These are phyloP conservation scores for Spizellomyces punctatus DNA, from an alignment of 192 early-diverging fungal genomes.

Conservation along the genomic window DNA sequence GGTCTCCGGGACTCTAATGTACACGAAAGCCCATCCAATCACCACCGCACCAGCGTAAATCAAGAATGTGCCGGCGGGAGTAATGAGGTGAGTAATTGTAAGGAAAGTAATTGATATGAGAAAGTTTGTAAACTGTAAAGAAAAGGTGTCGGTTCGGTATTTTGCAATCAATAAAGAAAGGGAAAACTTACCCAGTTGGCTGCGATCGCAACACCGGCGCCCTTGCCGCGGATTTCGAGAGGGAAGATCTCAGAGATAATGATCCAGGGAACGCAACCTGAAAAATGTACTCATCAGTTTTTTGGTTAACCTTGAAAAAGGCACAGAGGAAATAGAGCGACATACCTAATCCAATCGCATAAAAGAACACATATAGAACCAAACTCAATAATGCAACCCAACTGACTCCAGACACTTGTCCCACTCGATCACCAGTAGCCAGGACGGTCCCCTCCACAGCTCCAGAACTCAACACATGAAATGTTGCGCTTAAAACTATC, in stretches of 20 bases:
- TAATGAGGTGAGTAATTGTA: neutral
- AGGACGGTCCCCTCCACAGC: neutral
- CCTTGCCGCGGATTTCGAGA: conserved; percentile 22
- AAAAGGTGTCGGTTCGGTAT: too few species aligned
- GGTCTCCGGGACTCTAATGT: conserved; percentile 11
- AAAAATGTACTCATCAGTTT: neutral
- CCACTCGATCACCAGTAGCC: neutral
- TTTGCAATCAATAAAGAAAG: neutral
- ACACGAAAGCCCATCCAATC: conserved; percentile 10
- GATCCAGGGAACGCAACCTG: conserved; percentile 21
- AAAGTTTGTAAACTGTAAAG: neutral
- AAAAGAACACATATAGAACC: conserved; percentile 9
- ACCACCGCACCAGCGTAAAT: conserved; percentile 5
- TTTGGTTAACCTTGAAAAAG: neutral
- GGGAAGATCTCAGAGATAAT: conserved; percentile 15
- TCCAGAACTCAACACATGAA: neutral
- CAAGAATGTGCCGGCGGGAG: conserved; percentile 1
- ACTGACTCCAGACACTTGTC: neutral
- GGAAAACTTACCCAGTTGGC: conserved; percentile 15
- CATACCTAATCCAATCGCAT: conserved; percentile 12
- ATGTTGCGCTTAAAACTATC: neutral
- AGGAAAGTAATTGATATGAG: conserved; percentile 11
- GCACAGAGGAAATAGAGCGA: neutral
- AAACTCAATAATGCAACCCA: conserved; percentile 8
- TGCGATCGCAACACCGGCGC: conserved; percentile 9